Conservation (phyloP, 2,329 filamentous ascomycete species). For the Xylaria sp. region DNA sequence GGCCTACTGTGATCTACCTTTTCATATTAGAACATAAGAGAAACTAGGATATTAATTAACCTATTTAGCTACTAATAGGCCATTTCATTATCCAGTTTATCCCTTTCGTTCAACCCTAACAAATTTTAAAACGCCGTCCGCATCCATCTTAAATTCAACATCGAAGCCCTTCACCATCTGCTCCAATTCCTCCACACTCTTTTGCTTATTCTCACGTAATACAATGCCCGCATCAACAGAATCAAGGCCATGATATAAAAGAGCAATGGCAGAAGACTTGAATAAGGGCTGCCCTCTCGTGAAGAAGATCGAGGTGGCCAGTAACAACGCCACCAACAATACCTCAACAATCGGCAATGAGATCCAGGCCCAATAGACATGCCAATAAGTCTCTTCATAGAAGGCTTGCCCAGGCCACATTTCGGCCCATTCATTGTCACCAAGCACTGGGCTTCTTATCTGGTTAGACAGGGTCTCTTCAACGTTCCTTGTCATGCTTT, state of each 20-base stretch:
- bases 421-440: constrained; percentile 36
- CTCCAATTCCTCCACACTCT: not conserved
- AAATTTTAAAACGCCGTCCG: not conserved
- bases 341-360: constrained; percentile 43
- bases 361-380: constrained; percentile 51
- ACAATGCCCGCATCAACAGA: not conserved
- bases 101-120: not conserved
- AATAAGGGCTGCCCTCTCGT: not conserved
- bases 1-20: too few relatives aligned
- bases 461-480: constrained; percentile 24
- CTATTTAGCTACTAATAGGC: not conserved
- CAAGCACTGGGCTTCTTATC: constrained; percentile 32
- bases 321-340: not conserved
- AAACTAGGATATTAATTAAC: too few relatives aligned
- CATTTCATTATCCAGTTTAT: not conserved
- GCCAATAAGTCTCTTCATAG: constrained; percentile 44
- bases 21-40: too few relatives aligned
- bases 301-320: not conserved
- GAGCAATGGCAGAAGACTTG: not conserved
- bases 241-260: not conserved
- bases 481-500: not conserved
- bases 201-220: not conserved
- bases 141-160: not conserved
- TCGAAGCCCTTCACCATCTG: not conserved
- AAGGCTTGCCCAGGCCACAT: constrained; percentile 40